Percentiles rank a stretch among this genome's conserved stretches.
Conservation (phyloP, 371 early-diverging fungal species). For the Circinella umbellata region DNA sequence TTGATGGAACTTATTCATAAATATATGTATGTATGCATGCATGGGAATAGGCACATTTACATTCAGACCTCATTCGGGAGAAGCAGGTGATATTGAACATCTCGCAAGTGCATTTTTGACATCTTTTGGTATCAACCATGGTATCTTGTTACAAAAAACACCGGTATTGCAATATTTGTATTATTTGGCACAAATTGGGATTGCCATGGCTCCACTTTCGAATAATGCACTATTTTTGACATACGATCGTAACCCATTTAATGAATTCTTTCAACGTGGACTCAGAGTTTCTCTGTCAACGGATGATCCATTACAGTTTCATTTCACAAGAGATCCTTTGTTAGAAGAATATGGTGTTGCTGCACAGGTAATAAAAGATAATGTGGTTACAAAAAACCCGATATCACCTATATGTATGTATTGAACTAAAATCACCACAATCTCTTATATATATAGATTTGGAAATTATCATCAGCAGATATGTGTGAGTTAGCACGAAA, state of each 20-base stretch:
- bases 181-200: slow-evolving; percentile 95
- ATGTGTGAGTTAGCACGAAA: slow-evolving; percentile 99
- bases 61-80: slow-evolving; percentile 96
- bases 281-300: slow-evolving; percentile 96
- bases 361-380: slow-evolving; percentile 72
- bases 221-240: slow-evolving; percentile 98
- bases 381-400: background rate
- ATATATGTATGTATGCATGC: no score
- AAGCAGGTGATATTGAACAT: slow-evolving; percentile 99
- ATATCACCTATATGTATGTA: no score
- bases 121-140: slow-evolving; percentile 93
- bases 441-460: slow-evolving; percentile 63
- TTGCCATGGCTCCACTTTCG: slow-evolving; percentile 98
- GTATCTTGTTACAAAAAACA: slow-evolving; percentile 95
- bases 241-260: slow-evolving; percentile 96
- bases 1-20: background rate
- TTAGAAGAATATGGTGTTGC: slow-evolving; percentile 99
- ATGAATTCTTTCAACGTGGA: slow-evolving; percentile 94
- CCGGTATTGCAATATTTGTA: slow-evolving; percentile 97
- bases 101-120: slow-evolving; percentile 93
- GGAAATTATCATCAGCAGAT: slow-evolving; percentile 93
- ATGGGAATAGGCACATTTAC: slow-evolving; percentile 81
- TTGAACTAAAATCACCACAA: background rate
- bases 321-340: slow-evolving; percentile 97
- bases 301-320: slow-evolving; percentile 99